Base-by-base conservation (phyloP, 2,329 filamentous ascomycete genomes). In the Colletotrichum higginsianum region DNA sequence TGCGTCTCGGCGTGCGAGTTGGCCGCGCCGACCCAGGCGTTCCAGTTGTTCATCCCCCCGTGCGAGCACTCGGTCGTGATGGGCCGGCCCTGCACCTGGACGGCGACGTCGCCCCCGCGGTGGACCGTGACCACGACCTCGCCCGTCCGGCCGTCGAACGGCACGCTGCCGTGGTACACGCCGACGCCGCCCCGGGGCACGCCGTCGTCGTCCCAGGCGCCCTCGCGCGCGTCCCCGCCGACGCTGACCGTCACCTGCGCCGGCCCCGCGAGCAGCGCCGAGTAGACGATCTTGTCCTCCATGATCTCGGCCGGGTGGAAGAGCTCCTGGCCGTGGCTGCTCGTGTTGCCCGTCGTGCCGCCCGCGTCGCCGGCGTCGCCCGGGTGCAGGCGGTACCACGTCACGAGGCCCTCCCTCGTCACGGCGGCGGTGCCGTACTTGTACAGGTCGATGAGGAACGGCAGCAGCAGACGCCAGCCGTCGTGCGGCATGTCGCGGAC, bases 401-500 rank as follows among this genome's bases (percentile, higher is more conserved):
- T 69, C 11, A 76, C 75, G 5, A 80, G 7, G 0, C 76, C 74
- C 44, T 81, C 78, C 1, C 74, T 38, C 2, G 66, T 74, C 46
- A 82, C 70, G 6, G 70, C 72, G 0, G 78, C 75, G n/a, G 57
- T 61, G 1, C 74, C 77, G 15, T 67, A 76, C 73, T 83, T 83
- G 68, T 81, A 84, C 18, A 76, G 53, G 38, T 79, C 77, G 50
- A 83, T 80, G 38, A 78, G 66, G 61, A 77, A 83, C 8, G 82
- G 82, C 35, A 89, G 80, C 15, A 86, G 76, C 23, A 79, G 77
- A n/a, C 85, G 83, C 84, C 86, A 89, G 40, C 80, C 84, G 40
- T 86, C 84, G 76, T 90, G 88, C 2, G 84, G 82, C 78, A 86
- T 83, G 69, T 82, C 80, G 16, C 81, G 71, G 52, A 85, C 86